phyloP scores from a whole-genome alignment of 495 filamentous ascomycete genomes.

The Beverwykella pulmonaria region DNA sequence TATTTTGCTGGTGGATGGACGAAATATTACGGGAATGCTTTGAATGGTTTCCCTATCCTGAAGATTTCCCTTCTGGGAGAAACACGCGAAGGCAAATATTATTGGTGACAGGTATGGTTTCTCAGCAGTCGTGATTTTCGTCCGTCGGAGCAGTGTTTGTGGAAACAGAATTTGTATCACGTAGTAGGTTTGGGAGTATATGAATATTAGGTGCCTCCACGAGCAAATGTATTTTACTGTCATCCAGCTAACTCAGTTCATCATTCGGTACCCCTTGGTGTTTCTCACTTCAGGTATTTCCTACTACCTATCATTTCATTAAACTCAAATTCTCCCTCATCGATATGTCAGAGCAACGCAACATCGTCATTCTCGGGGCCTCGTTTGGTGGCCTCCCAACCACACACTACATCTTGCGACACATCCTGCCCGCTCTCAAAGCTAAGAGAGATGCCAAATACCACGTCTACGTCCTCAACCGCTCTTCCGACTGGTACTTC shows the following conservation, averaged over 20 bases:
- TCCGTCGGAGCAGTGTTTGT: background rate
- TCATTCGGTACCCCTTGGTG: too few species aligned
- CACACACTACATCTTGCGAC: slow-evolving; percentile 61
- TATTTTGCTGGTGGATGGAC: background rate
- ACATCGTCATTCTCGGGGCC: slow-evolving; percentile 66
- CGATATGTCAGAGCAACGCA: slow-evolving; percentile 29
- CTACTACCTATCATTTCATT: background rate
- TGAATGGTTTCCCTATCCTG: background rate
- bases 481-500: slow-evolving; percentile 56
- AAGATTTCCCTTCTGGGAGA: background rate
- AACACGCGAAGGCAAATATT: background rate
- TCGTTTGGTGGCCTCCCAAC: slow-evolving; percentile 57
- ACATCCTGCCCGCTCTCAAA: slow-evolving; percentile 46
- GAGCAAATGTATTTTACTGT: background rate
- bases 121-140: background rate
- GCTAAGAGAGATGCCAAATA: slow-evolving; percentile 46
- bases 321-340: background rate
- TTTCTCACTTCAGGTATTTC: background rate
- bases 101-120: background rate
- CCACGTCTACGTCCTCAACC: slow-evolving; percentile 57
- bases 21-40: background rate
- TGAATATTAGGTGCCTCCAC: background rate
- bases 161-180: too few species aligned
- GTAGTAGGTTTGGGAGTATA: background rate
- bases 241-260: background rate